phyloP scores from a whole-genome alignment of 108 stramenopile species.

The Cyclotella kingstonii region DNA sequence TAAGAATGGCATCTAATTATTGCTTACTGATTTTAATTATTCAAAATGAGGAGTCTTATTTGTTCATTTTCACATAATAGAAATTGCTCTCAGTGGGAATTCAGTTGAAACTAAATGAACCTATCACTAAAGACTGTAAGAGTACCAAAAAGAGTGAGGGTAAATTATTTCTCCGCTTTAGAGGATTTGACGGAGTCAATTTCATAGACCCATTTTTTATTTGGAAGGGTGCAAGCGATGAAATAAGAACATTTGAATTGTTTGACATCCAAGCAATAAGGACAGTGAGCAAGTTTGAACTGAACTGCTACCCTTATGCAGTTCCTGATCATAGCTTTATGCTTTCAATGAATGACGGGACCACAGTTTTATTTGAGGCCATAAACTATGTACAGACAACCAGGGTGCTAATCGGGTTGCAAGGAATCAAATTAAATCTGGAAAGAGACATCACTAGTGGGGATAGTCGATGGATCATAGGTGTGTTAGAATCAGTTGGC shows the following conservation, averaged over 20 bases:
- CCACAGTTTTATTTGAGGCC: conserved; percentile 3
- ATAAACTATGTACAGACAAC: conserved; percentile 1
- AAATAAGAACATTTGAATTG: neutral
- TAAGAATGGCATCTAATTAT: neutral
- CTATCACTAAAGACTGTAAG: neutral
- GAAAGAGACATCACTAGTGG: neutral
- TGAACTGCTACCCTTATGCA: neutral
- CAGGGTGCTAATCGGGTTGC: neutral
- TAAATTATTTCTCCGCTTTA: conserved; percentile 4
- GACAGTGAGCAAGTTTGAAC: neutral
- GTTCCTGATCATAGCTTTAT: conserved; percentile 4
- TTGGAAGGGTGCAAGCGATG: conserved; percentile 1
- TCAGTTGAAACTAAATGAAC: conserved; percentile 7
- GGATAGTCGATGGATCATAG: conserved; percentile 2
- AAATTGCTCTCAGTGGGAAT: conserved; percentile 11
- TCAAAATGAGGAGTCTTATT: neutral
- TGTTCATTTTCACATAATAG: neutral
- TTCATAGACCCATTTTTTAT: conserved; percentile 1
- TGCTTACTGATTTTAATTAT: neutral
- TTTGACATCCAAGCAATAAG: conserved; percentile 2
- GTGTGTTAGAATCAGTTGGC: neutral
- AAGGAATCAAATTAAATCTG: neutral
- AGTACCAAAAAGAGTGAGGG: neutral
- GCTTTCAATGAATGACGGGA: neutral
- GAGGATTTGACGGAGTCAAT: neutral